These are phyloP conservation scores for Plenodomus biglobosus DNA, from an alignment of 2,329 filamentous ascomycete species.

Conservation along the genomic window DNA sequence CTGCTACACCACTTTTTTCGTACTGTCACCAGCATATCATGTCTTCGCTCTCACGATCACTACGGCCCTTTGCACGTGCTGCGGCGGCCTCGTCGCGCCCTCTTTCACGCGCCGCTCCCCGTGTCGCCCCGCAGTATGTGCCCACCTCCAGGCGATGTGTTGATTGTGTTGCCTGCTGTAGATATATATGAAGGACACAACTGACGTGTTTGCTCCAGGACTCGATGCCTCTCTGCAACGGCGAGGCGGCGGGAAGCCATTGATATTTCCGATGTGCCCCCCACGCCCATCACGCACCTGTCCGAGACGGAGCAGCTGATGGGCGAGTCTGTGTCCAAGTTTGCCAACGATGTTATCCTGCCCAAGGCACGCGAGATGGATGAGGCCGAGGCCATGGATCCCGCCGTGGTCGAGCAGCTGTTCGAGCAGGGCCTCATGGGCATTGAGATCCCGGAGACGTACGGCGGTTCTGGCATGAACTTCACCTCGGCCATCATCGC, in stretches of 20 bases:
- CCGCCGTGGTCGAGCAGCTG: constrained; percentile 80
- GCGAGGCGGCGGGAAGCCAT: constrained; percentile 40
- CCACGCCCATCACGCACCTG: constrained; percentile 89
- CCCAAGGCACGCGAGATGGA: constrained; percentile 97
- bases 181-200: too few species aligned
- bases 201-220: constrained; percentile 19
- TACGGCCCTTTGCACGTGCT: constrained; percentile 36
- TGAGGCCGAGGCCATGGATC: constrained; percentile 93
- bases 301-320: constrained; percentile 89
- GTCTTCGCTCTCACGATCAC: constrained; percentile 36
- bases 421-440: constrained; percentile 99
- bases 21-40: constrained; percentile 13
- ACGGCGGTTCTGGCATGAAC: constrained; percentile 96
- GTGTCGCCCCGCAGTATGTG: constrained; percentile 35
- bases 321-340: constrained; percentile 86
- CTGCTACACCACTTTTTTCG: not conserved
- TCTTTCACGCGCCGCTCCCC: constrained; percentile 29
- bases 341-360: constrained; percentile 83
- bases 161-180: too few species aligned
- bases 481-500: constrained; percentile 95
- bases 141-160: not conserved
- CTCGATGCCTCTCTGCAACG: constrained; percentile 49
- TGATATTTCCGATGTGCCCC: constrained; percentile 71
- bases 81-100: constrained; percentile 30
- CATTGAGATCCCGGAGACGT: constrained; percentile 96